Evolutionary conservation across 2,329 filamentous ascomycete species (phyloP), one percentile per base, ranked within the genome.

Genomic region (Aspergillus sp.): DNA sequence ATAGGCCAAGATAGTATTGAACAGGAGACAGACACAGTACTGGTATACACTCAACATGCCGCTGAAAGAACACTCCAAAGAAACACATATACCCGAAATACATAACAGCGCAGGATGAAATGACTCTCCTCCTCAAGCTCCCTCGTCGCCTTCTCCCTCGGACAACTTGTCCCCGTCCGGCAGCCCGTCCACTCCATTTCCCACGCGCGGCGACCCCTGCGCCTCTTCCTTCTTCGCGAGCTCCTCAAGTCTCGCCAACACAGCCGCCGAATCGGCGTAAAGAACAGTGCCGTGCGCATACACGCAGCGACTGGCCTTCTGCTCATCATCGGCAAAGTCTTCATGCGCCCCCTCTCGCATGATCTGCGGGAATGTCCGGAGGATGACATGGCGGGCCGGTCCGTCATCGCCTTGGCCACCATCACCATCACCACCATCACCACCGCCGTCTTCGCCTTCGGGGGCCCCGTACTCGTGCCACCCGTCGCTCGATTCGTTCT

Each of bases 311-410:
- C 37, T 49, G 7, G 61, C 63, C 30, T 62, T 58, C 35, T 70
- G 67, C 25, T 55, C 52, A 30, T 68, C 67, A 22, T 60, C 58
- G 3, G 63, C 58, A 47, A 70, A 66, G 34, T 63, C 59, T 34
- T 61, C 58, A 35, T 71, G 68, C 10, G 66, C 66, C 10, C 64
- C 55, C 46, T 74, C 69, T n/a, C 70, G 64, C 29, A 60, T 57
- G 26, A 74, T 67, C 30, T 67, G 64, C 2, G 71, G 71, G 51
- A 72, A 69, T 3, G 70, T 57, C 15, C 68, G 61, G 7, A 74
- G 52, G 14, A 74, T 52, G 6, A 71, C 57, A 44, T 63, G 60
- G 8, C 63, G 61, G 13, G 49, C 55, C 25, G 38, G 47, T 10
- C 49, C 52, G 5, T 26, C 33, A 22, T 43, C 40, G 5, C 36